Conservation (phyloP, 179 eudicot species). For the Patellifolia procumbens region DNA sequence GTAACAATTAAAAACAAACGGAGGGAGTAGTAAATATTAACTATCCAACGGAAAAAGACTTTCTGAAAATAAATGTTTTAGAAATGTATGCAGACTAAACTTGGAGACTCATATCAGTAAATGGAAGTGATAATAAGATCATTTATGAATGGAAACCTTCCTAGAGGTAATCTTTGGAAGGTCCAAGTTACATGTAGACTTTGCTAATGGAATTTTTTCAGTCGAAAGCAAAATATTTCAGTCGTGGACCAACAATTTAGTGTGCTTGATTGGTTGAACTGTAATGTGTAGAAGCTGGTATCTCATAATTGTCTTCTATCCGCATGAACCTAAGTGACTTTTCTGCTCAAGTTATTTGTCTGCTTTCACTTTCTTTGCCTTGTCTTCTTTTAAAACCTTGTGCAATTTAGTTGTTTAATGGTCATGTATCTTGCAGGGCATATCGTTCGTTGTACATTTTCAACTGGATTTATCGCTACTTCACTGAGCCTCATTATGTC, state of each 20-base stretch:
- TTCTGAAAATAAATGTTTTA: background rate
- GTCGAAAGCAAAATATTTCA: background rate
- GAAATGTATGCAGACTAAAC: background rate
- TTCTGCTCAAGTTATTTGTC: background rate
- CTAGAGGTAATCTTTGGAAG: background rate
- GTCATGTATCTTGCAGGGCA: constrained; percentile 54
- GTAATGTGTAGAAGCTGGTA: background rate
- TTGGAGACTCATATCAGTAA: background rate
- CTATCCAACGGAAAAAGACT: background rate
- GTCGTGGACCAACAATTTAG: background rate
- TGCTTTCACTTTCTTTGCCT: background rate
- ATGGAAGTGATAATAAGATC: background rate
- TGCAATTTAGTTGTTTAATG: background rate
- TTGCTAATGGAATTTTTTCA: background rate
- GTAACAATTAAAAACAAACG: no score
- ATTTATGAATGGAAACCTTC: background rate
- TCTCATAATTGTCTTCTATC: constrained; percentile 8
- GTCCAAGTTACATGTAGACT: background rate
- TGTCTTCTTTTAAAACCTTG: background rate
- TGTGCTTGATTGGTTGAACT: no score
- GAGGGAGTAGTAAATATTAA: background rate
- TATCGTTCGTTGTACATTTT: constrained; percentile 83
- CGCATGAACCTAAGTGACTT: background rate
- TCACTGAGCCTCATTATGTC: constrained; percentile 93
- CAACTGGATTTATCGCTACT: constrained; percentile 95